phyloP scores from a whole-genome alignment of 805 yeast genomes.

The Zygotorulaspora sp. region DNA sequence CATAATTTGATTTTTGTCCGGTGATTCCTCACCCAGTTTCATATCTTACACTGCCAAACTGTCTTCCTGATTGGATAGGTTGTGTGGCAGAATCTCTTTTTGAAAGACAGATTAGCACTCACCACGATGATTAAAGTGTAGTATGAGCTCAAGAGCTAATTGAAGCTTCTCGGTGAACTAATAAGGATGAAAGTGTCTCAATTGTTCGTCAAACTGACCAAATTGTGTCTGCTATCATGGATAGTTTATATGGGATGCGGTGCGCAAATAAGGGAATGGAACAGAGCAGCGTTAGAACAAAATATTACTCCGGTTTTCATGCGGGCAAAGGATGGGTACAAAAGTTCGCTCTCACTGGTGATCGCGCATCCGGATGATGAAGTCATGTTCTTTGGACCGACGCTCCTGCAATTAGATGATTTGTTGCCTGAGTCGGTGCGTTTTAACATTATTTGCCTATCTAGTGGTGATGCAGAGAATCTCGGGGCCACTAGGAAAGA shows the following conservation, averaged over 20 bases:
- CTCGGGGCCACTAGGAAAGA: slow-evolving; percentile 57
- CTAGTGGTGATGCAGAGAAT: slow-evolving; percentile 73
- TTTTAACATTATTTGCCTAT: slow-evolving; percentile 62
- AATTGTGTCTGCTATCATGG: slow-evolving; percentile 12
- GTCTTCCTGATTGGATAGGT: too few relatives aligned
- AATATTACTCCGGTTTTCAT: slow-evolving; percentile 1
- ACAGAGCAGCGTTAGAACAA: slow-evolving; percentile 3
- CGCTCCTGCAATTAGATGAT: slow-evolving; percentile 24
- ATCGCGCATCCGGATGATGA: slow-evolving; percentile 99
- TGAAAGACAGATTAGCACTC: too few relatives aligned
- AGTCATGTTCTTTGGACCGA: slow-evolving; percentile 93
- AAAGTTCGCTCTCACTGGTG: slow-evolving; percentile 36
- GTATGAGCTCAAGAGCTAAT: too few relatives aligned
- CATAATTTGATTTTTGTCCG: too few relatives aligned
- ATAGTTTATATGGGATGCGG: slow-evolving; percentile 7
- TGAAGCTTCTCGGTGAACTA: too few relatives aligned
- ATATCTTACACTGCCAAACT: too few relatives aligned
- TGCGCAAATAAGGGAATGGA: slow-evolving; percentile 10
- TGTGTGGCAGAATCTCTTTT: too few relatives aligned
- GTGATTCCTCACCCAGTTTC: too few relatives aligned
- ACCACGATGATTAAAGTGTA: too few relatives aligned
- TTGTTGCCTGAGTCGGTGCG: slow-evolving; percentile 13
- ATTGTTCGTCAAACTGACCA: slow-evolving; percentile 8
- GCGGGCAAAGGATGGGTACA: background rate
- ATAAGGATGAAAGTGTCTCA: slow-evolving; percentile 12